Evolutionary conservation across 169 alveolate genomes (phyloP).

Genomic region (Plasmodium reichenowi): DNA sequence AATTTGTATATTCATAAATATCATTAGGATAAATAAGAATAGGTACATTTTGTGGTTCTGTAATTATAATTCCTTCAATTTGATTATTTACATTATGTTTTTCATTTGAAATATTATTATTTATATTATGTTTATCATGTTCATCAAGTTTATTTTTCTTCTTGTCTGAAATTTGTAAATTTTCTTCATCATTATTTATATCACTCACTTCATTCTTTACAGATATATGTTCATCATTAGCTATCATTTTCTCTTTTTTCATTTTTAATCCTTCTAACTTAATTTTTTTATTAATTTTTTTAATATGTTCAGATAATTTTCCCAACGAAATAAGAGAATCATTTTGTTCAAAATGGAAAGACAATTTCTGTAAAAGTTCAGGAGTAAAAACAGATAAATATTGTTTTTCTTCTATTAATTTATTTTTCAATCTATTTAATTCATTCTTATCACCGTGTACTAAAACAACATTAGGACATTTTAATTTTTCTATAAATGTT

Average conservation of each 20-base stretch:
- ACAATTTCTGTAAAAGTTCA: constrained; percentile 79
- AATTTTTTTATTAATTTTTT: constrained; percentile 11
- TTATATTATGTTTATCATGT: background rate
- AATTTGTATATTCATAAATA: constrained; percentile 75
- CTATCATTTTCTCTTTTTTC: background rate
- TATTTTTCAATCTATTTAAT: constrained; percentile 86
- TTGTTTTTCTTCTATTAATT: constrained; percentile 80
- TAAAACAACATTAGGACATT: constrained; percentile 95
- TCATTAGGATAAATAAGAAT: constrained; percentile 79
- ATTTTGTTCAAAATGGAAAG: constrained; percentile 72
- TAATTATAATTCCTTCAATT: constrained; percentile 76
- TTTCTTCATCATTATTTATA: background rate
- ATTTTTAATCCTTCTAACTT: background rate
- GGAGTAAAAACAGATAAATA: constrained; percentile 82
- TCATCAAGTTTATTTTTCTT: constrained; percentile 7
- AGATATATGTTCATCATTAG: background rate
- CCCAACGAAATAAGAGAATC: constrained; percentile 43
- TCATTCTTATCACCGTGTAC: constrained; percentile 98
- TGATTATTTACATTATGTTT: constrained; percentile 21
- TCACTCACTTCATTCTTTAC: constrained; percentile 1
- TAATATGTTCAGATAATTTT: constrained; percentile 30
- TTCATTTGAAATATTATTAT: background rate
- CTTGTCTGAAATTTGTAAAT: background rate
- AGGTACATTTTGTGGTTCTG: constrained; percentile 65
- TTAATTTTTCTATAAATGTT: constrained; percentile 91